Evolutionary conservation across 495 filamentous ascomycete genomes (phyloP).

Genomic region (Glutinoglossum americanum): DNA sequence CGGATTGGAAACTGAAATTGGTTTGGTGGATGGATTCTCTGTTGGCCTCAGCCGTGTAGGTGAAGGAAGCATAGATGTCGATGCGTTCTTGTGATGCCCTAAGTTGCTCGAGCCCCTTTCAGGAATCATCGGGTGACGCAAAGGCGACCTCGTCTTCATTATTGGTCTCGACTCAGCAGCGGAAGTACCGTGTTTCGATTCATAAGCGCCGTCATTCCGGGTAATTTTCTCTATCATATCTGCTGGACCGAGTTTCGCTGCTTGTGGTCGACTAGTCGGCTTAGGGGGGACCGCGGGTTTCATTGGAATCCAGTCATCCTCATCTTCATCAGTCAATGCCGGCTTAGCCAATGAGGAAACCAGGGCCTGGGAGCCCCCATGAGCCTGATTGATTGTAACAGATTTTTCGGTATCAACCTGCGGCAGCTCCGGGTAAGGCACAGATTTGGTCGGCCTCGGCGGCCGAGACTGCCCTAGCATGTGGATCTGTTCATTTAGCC

Average conservation of each 20-base stretch:
- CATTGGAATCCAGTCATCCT: conserved; percentile 66
- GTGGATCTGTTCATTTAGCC: conserved; percentile 78
- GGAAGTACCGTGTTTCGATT: background rate
- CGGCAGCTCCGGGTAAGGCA: conserved; percentile 33
- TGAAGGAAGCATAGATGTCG: conserved; percentile 28
- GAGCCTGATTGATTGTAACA: conserved; percentile 6
- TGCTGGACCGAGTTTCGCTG: conserved; percentile 17
- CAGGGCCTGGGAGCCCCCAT: background rate
- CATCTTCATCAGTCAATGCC: conserved; percentile 17
- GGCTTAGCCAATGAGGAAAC: background rate
- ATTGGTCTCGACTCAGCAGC: background rate
- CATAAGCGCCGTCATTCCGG: conserved; percentile 6
- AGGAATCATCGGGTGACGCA: background rate
- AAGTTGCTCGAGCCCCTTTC: conserved; percentile 7
- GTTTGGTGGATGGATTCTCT: conserved; percentile 25
- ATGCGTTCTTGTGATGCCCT: conserved; percentile 30
- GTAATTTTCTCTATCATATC: conserved; percentile 37
- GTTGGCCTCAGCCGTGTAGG: conserved; percentile 16
- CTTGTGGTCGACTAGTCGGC: conserved; percentile 8
- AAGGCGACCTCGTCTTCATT: background rate
- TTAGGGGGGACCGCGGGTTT: conserved; percentile 8
- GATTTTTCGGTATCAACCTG: conserved; percentile 12
- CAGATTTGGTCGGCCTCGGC: conserved; percentile 47
- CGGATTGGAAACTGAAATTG: conserved; percentile 16
- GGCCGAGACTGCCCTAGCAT: conserved; percentile 71